Conservation (phyloP, 2,329 filamentous ascomycete species). For the Phyllosticta ampelicida region DNA sequence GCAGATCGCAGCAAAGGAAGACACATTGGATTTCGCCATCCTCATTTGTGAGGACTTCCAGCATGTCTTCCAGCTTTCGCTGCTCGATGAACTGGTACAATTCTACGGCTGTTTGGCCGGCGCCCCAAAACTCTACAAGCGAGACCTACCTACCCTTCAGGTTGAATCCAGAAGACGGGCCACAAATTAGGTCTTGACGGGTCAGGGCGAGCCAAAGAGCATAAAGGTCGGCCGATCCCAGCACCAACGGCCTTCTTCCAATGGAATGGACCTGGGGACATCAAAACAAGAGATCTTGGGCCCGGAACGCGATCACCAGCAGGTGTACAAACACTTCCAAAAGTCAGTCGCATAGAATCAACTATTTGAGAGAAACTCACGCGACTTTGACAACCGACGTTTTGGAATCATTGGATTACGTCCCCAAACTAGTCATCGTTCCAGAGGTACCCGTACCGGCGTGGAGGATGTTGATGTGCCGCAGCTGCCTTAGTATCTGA, state of each 20-base stretch:
- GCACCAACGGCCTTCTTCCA: conserved; percentile 47
- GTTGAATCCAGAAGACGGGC: conserved; percentile 51
- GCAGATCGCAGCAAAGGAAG: conserved; percentile 53
- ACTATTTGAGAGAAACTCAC: neutral
- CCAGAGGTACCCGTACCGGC: conserved; percentile 48
- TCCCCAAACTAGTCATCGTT: conserved; percentile 27
- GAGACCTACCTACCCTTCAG: conserved; percentile 25
- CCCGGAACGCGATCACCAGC: conserved; percentile 49
- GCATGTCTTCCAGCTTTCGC: conserved; percentile 34
- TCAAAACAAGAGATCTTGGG: conserved; percentile 41
- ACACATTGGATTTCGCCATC: conserved; percentile 42
- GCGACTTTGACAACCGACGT: conserved; percentile 21
- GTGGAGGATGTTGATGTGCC: conserved; percentile 46
- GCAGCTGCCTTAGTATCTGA: conserved; percentile 46
- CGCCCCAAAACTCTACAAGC: conserved; percentile 17
- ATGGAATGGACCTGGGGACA: conserved; percentile 45
- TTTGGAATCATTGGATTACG: conserved; percentile 40
- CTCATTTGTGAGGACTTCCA: conserved; percentile 36
- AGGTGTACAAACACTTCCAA: conserved; percentile 43
- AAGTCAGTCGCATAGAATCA: neutral
- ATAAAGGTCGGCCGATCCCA: conserved; percentile 46
- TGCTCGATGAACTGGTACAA: conserved; percentile 41
- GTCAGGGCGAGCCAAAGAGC: conserved; percentile 43
- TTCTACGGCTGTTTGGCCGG: conserved; percentile 16
- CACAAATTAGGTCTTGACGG: conserved; percentile 47